These are phyloP conservation scores for Rosa persica DNA, from an alignment of 306 rosid species.

Conservation along the genomic window DNA sequence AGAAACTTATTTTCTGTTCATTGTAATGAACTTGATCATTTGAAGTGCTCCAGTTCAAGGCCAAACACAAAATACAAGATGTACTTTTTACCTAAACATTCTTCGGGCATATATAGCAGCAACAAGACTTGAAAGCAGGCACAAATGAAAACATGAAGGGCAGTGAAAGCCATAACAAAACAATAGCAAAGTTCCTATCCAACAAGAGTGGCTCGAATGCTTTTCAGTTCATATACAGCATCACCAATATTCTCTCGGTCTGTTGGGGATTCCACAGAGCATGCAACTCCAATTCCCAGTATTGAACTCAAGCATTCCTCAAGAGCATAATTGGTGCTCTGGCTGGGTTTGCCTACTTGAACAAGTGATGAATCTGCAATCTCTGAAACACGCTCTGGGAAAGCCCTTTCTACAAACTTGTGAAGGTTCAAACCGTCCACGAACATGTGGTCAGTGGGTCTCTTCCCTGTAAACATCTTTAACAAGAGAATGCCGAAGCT, in stretches of 20 bases:
- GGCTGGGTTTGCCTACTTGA: neutral
- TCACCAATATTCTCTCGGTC: neutral
- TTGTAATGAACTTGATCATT: neutral
- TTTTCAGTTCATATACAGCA: neutral
- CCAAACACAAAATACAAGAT: neutral
- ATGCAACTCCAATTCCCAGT: neutral
- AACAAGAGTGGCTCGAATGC: neutral
- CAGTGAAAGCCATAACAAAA: neutral
- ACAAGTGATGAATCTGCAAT: neutral
- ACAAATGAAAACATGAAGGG: neutral
- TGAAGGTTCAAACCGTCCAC: neutral
- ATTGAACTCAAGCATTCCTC: neutral
- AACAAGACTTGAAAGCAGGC: neutral
- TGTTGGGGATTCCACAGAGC: neutral
- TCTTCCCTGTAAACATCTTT: conserved; percentile 8
- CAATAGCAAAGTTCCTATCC: neutral
- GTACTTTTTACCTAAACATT: neutral
- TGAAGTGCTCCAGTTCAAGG: neutral
- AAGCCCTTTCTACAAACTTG: neutral
- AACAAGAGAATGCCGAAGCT: conserved; percentile 16
- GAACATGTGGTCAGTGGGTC: neutral
- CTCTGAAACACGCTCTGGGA: neutral
- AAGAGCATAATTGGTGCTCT: neutral
- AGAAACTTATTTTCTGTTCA: too few relatives aligned
- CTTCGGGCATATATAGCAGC: neutral